Base-by-base conservation (phyloP, 805 yeast species). In the Wickerhamomyces kurtzmanii region DNA sequence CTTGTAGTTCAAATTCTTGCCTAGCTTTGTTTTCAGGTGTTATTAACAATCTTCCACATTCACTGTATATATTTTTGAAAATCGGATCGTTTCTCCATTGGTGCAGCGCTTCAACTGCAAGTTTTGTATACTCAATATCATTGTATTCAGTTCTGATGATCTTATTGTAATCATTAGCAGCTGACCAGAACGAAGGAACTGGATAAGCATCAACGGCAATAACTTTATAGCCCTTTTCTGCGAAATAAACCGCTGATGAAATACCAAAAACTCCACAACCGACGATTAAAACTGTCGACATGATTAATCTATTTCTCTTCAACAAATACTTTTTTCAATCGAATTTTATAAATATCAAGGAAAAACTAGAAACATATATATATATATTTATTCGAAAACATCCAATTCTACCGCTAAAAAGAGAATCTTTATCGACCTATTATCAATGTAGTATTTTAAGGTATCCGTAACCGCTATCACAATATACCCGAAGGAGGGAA, bases 231-330 rank as follows among this genome's bases (percentile, higher is more conserved):
- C 49, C 62, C 12, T 43, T 39, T 17, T 41, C 32, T 1, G 53
- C 51, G 3, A 62, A 41, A 17, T 60, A 57, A 5, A 57, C 42
- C 7, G 67, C 63, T 0, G 69, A 54, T 5, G 69, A 56, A 1
- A 65, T 53, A 2, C 71, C 71, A 45, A 62, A 62, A 2, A 62
- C 64, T 3, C 71, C 70, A 39, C 65, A 61, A 3, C 62, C 62
- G 8, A 53, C 41, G 7, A 49, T 27, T 1, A 45, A 29, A 26
- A 31, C 45, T 47, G 23, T n/a, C n/a, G n/a, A n/a, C n/a, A n/a
- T n/a, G n/a, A n/a, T n/a, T n/a, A n/a, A n/a, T n/a, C n/a, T n/a
- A n/a, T n/a, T n/a, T n/a, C n/a, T n/a, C n/a, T n/a, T n/a, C n/a
- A n/a, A n/a, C n/a, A n/a, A n/a, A n/a, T n/a, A n/a, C n/a, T n/a